Evolutionary conservation across 805 yeast species (phyloP).

Genomic region (Gaillardinia entomophila): DNA sequence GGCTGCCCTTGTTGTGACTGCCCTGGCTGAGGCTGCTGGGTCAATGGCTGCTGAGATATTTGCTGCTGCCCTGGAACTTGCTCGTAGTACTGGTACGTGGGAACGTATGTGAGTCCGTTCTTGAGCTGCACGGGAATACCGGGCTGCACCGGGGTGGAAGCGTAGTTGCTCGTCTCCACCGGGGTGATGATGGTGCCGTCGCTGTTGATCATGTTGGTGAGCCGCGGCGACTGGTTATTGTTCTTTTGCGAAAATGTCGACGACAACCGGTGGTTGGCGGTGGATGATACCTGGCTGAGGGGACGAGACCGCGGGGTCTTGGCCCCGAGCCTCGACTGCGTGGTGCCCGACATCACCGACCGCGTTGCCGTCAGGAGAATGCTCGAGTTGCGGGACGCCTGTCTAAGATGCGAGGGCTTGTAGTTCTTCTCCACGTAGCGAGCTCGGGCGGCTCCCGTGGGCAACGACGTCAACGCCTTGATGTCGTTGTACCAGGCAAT

Average conservation of each 20-base stretch:
- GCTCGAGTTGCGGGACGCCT: not conserved
- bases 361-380: not conserved
- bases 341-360: too few species aligned
- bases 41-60: too few species aligned
- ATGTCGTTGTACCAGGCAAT: constrained; percentile 81
- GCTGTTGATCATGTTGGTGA: constrained; percentile 38
- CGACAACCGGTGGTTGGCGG: constrained; percentile 21
- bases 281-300: not conserved
- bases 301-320: not conserved
- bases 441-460: constrained; percentile 56
- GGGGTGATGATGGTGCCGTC: constrained; percentile 42
- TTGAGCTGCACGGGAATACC: constrained; percentile 2
- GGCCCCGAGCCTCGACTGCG: too few species aligned
- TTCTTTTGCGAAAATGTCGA: constrained; percentile 33
- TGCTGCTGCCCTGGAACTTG: too few species aligned
- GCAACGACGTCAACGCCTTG: constrained; percentile 56
- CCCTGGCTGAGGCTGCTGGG: not conserved
- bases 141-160: not conserved
- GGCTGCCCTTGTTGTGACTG: not conserved
- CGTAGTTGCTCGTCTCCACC: constrained; percentile 16
- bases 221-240: constrained; percentile 27
- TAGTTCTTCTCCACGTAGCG: constrained; percentile 26
- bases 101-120: not conserved
- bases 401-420: constrained; percentile 3
- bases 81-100: not conserved